Base-by-base conservation (phyloP, 1,139 yeast species). In the Zygosaccharomyces sapae region DNA sequence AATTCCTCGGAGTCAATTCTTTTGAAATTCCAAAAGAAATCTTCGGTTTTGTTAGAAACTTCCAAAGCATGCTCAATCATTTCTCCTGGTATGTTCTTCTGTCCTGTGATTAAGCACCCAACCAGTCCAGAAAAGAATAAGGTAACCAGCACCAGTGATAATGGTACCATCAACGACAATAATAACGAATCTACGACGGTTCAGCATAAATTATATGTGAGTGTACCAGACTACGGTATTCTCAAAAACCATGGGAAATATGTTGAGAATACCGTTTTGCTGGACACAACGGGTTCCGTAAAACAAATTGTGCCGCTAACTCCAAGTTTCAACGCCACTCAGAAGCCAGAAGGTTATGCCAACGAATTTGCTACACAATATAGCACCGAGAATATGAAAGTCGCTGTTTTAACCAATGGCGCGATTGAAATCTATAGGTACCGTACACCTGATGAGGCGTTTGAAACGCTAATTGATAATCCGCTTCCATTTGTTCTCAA, bases 351-450 rank as follows among this genome's bases (percentile, higher is more conserved):
- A 57, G 96, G 96, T 1, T 86, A 82, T 62, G 77, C 88, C 5
- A 89, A 89, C 62, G 82, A 83, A 51, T 79, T 85, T 58, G 94
- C 95, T 1, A 81, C 90, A 24, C 96, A 89, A 60, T 89, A 86
- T 60, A 77, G 82, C 6, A 69, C 75, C 31, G 69, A 72, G 19
- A 80, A 82, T 1, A 70, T 83, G 46, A 81, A 81, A 58, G 76
- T 89, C 63, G 96, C 95, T 0, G 80, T 89, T 1, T 71, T 90
- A 58, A 89, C 97, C 2, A 81, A 79, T 57, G 78, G 80, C 31
- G 94, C 95, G 5, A 79, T 90, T 33, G 80, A 81, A 54, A 73
- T 86, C 37, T 86, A 83, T 63, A 81, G 83, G 52, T 81, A 82
- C 56, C 77, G 87, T 60, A 82, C 89, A 2, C 89, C 96, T 1